Percentiles rank a stretch among this genome's conserved stretches.
Conservation (phyloP, 2,329 filamentous ascomycete genomes). For the Ophiostoma angusticollis region DNA sequence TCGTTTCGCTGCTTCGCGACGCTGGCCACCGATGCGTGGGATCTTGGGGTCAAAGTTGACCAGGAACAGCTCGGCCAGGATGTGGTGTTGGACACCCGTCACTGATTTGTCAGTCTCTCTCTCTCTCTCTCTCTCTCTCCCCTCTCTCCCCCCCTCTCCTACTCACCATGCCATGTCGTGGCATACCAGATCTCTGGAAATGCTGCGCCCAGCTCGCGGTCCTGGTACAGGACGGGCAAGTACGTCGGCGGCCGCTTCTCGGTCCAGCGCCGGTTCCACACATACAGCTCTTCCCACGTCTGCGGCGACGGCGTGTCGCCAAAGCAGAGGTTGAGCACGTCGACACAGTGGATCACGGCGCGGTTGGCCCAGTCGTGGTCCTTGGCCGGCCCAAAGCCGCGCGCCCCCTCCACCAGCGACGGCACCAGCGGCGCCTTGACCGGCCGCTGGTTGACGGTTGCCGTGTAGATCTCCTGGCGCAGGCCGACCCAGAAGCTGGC, state of each 20-base stretch:
- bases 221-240: conserved; percentile 37
- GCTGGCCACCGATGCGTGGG: conserved; percentile 33
- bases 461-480: conserved; percentile 46
- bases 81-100: conserved; percentile 46
- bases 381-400: conserved; percentile 32
- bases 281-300: conserved; percentile 31
- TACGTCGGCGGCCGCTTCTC: conserved; percentile 36
- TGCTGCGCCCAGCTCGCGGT: conserved; percentile 23
- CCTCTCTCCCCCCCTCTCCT: not conserved
- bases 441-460: conserved; percentile 33
- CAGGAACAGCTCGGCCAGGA: conserved; percentile 44
- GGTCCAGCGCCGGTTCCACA: conserved; percentile 34
- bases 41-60: conserved; percentile 41
- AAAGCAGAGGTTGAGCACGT: conserved; percentile 52
- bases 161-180: conserved; percentile 38
- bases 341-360: conserved; percentile 48
- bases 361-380: conserved; percentile 49
- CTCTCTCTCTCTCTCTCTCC: not conserved
- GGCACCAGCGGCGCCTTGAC: conserved; percentile 37
- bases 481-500: conserved; percentile 46
- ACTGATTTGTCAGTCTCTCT: conserved; percentile 23
- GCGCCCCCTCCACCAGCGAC: conserved; percentile 31
- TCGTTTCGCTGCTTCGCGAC: conserved; percentile 9
- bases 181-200: conserved; percentile 49
- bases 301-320: conserved; percentile 24